Conservation (phyloP, 805 yeast species). For the Ogataea populi-albae region DNA sequence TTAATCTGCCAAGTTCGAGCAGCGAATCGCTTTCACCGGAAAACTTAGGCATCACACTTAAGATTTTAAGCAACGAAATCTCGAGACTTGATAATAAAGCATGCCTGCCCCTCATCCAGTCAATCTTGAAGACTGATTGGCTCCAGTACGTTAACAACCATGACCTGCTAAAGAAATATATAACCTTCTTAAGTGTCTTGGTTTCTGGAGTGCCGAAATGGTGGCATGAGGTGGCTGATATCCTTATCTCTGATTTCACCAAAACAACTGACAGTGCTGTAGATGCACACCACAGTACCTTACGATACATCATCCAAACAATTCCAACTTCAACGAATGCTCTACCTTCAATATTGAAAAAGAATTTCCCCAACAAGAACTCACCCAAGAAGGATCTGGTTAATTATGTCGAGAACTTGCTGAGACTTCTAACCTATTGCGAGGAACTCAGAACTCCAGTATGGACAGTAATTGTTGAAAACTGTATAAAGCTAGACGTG, state of each 20-base stretch:
- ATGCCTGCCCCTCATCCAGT: conserved; percentile 51
- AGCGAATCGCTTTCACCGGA: conserved; percentile 51
- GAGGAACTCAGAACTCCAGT: conserved; percentile 68
- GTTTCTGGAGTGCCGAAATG: conserved; percentile 87
- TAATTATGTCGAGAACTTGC: conserved; percentile 64
- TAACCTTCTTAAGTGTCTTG: conserved; percentile 71
- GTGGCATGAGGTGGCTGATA: conserved; percentile 77
- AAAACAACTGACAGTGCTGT: conserved; percentile 15
- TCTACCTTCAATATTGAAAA: conserved; percentile 55
- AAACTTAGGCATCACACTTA: conserved; percentile 55
- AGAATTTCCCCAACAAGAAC: conserved; percentile 77
- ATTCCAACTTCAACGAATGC: conserved; percentile 79
- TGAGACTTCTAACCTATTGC: conserved; percentile 63
- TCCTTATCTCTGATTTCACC: conserved; percentile 62
- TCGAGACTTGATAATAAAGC: conserved; percentile 61
- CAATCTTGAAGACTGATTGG: conserved; percentile 69
- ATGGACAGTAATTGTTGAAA: conserved; percentile 80
- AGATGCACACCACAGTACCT: conserved; percentile 58
- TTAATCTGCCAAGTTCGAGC: conserved; percentile 49
- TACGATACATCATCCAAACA: conserved; percentile 60
- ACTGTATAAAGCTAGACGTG: conserved; percentile 82
- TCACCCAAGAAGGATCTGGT: conserved; percentile 51
- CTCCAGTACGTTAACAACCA: conserved; percentile 38
- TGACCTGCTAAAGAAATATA: conserved; percentile 50
- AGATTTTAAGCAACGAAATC: conserved; percentile 59